phyloP scores from a whole-genome alignment of 495 filamentous ascomycete species.

The Aspergillus panamensis region DNA sequence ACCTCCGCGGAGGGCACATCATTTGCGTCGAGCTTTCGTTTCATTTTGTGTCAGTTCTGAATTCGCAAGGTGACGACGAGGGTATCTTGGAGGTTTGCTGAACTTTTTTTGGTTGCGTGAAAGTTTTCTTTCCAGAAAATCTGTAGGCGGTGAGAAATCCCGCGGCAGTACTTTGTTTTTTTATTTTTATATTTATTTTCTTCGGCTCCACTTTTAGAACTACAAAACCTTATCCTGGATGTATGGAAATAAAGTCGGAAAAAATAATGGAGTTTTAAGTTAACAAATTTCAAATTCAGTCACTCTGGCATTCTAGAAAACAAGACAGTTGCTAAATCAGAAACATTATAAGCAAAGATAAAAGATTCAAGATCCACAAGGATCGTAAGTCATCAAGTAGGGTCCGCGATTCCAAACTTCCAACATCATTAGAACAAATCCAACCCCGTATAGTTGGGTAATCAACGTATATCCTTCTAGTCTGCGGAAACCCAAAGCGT shows the following conservation, averaged over 20 bases:
- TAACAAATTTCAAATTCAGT: not conserved
- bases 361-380: not conserved
- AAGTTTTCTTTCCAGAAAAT: constrained; percentile 40
- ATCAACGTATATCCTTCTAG: constrained; percentile 1
- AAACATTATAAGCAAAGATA: not conserved
- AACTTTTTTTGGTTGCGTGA: constrained; percentile 4
- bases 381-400: not conserved
- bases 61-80: not conserved
- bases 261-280: not conserved
- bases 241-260: not conserved
- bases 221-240: not conserved
- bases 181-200: not conserved
- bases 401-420: not conserved
- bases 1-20: constrained; percentile 50
- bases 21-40: constrained; percentile 61
- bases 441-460: not conserved
- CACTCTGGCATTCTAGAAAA: not conserved
- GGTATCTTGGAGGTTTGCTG: not conserved
- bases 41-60: constrained; percentile 41
- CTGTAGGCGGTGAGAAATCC: constrained; percentile 41
- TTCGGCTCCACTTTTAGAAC: not conserved
- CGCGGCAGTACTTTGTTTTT: constrained; percentile 24
- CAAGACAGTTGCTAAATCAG: not conserved
- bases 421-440: not conserved
- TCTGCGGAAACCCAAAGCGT: not conserved